phyloP scores from a whole-genome alignment of 805 yeast genomes.

The Saturnispora kantuleensis region DNA sequence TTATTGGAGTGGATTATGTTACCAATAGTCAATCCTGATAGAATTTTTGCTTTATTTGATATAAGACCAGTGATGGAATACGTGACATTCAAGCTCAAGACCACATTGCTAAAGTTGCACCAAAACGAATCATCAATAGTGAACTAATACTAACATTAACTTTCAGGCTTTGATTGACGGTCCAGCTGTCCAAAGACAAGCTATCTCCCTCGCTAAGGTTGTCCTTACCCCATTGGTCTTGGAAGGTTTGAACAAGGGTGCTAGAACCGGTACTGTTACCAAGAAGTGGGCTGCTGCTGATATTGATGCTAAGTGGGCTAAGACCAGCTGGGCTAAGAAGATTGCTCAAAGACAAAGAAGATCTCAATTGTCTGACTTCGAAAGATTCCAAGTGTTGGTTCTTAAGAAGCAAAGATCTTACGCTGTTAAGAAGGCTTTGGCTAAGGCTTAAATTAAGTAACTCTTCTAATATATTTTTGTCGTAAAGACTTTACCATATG shows the following conservation, averaged over 20 bases:
- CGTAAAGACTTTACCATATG: too few species aligned
- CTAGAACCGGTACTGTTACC: constrained; percentile 73
- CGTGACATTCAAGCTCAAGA: too few species aligned
- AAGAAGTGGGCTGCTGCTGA: constrained; percentile 93
- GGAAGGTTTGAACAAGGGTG: constrained; percentile 85
- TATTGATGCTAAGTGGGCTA: constrained; percentile 82
- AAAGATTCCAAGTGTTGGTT: constrained; percentile 98
- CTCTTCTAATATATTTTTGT: constrained; percentile 4
- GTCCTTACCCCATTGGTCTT: constrained; percentile 88
- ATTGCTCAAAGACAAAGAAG: constrained; percentile 92
- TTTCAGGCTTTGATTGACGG: constrained; percentile 86
- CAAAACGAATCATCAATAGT: background rate
- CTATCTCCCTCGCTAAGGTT: constrained; percentile 76
- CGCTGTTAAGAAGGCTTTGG: constrained; percentile 92
- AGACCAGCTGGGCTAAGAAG: constrained; percentile 96
- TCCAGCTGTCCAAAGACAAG: constrained; percentile 92
- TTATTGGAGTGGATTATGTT: too few species aligned
- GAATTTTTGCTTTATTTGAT: too few species aligned
- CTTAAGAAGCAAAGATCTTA: constrained; percentile 95
- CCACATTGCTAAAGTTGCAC: too few species aligned
- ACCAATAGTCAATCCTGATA: too few species aligned
- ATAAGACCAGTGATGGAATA: too few species aligned
- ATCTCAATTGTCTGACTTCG: constrained; percentile 89
- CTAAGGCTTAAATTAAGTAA: constrained; percentile 65
- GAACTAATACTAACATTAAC: constrained; percentile 1